These are phyloP conservation scores for Chamaecrista fasciculata DNA, from an alignment of 306 rosid species.

Conservation along the genomic window DNA sequence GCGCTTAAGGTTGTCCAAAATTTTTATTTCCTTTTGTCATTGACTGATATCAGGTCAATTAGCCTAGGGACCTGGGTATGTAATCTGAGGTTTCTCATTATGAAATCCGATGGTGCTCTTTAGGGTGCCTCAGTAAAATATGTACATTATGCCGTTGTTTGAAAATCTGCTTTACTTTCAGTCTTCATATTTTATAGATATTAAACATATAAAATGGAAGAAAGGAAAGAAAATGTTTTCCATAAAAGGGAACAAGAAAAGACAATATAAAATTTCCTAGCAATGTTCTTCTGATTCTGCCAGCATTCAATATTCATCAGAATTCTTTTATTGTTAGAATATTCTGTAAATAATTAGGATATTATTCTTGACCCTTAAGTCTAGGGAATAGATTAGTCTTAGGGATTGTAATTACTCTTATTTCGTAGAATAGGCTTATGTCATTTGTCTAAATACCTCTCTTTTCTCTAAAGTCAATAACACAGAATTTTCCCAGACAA, in stretches of 20 bases:
- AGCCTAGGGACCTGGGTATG: background rate
- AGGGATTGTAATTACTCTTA: too few species aligned
- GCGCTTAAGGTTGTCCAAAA: background rate
- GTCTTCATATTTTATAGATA: background rate
- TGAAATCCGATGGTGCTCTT: background rate
- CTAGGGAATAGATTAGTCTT: too few species aligned
- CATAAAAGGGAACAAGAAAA: background rate
- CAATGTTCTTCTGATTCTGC: constrained; percentile 14
- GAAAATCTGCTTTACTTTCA: background rate
- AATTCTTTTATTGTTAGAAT: too few species aligned
- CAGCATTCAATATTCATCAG: background rate
- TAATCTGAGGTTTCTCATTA: background rate
- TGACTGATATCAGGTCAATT: background rate
- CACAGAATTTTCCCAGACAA: too few species aligned
- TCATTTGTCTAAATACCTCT: too few species aligned
- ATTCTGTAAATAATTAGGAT: constrained; percentile 17
- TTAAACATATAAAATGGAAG: background rate
- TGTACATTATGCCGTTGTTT: background rate
- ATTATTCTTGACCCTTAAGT: too few species aligned
- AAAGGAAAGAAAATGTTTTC: background rate
- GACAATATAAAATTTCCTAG: background rate
- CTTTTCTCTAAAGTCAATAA: too few species aligned
- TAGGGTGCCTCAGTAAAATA: background rate
- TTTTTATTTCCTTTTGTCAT: background rate
- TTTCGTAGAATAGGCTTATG: too few species aligned